Evolutionary conservation across 176 grass and related monocot species (phyloP), one percentile per base, ranked within the genome.

Genomic region (Miscanthus lutarioriparius): DNA sequence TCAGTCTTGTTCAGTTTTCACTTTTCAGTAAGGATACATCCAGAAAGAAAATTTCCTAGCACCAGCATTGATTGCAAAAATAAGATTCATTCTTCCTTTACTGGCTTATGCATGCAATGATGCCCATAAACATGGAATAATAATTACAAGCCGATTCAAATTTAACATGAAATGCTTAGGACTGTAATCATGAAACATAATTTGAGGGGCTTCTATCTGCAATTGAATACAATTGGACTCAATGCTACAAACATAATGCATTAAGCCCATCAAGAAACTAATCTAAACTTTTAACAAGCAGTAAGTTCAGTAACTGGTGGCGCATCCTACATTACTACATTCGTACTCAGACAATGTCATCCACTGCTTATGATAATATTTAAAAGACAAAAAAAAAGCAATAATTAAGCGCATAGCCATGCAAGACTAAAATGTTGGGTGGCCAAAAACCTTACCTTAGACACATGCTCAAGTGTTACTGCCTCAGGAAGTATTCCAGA

Each of bases 401-500:
- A 77, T 33, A 44, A 53, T 19, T 1, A 22, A 15, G 68, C 12
- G 16, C 20, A 36, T 23, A 67, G 17, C 16, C 8, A 61, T 61
- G 23, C 37, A 66, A 82, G 0, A 64, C 19, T 43, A n/a, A 59
- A 30, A 36, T 43, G 44, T 4, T 25, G 13, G 15, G 66, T 14
- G 22, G 65, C 27, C 59, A 63, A 61, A 86, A 86, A 26, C 27
- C 62, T 81, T 80, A 99, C 96, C 93, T 96, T 94, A 15, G 91
- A 86, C 20, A 96, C 90, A 84, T 99, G 96, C 75, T 99, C 96
- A 0, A 99, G 75, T 3, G 96, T 96, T 61, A 99, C 75, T 75
- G 96, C 96, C 74, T 99, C 89, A 66, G 85, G 89, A 56, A 92
- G 75, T 63, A 99, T 94, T 22, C 74, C 86, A 0, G 88, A 67